Percentiles rank a stretch among this genome's conserved stretches.
Evolutionary conservation across 768 basidiomycete species (phyloP).

Genomic region (Boletellus emodensis): DNA sequence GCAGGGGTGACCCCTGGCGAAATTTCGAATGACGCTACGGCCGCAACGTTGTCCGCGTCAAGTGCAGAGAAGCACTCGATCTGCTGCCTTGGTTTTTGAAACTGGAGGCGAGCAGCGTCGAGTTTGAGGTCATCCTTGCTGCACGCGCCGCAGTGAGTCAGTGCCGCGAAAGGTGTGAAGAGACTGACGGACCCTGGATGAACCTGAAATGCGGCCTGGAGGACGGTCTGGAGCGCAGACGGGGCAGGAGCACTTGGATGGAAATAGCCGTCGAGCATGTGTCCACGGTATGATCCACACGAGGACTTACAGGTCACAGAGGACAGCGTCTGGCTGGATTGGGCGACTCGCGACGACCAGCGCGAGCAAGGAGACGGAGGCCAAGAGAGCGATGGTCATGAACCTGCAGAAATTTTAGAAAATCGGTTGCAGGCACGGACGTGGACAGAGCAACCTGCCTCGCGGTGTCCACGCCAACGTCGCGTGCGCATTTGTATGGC

Average conservation of each 20-base stretch:
- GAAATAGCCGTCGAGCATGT: constrained; percentile 13
- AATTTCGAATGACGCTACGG: constrained; percentile 27
- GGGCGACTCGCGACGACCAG: constrained; percentile 44
- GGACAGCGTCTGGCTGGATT: constrained; percentile 24
- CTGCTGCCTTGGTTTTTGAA: constrained; percentile 30
- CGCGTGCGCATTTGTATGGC: constrained; percentile 23
- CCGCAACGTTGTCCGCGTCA: constrained; percentile 25
- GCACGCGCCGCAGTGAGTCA: constrained; percentile 12
- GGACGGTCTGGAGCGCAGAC: constrained; percentile 27
- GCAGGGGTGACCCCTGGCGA: constrained; percentile 3
- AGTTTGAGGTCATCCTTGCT: constrained; percentile 16
- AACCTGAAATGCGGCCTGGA: constrained; percentile 36
- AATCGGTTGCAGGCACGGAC: constrained; percentile 2
- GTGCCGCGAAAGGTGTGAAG: neutral
- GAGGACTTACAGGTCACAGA: constrained; percentile 32
- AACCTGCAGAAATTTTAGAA: neutral
- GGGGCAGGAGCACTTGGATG: constrained; percentile 7
- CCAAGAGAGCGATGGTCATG: constrained; percentile 39
- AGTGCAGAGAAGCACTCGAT: constrained; percentile 28
- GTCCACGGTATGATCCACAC: constrained; percentile 4
- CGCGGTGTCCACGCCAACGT: constrained; percentile 18
- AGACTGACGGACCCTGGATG: constrained; percentile 34
- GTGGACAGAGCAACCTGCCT: constrained; percentile 22
- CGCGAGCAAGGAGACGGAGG: constrained; percentile 38
- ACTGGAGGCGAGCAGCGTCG: constrained; percentile 29